These are phyloP conservation scores for Flaveria linearis DNA, from an alignment of 129 eudicot species.

Conservation along the genomic window DNA sequence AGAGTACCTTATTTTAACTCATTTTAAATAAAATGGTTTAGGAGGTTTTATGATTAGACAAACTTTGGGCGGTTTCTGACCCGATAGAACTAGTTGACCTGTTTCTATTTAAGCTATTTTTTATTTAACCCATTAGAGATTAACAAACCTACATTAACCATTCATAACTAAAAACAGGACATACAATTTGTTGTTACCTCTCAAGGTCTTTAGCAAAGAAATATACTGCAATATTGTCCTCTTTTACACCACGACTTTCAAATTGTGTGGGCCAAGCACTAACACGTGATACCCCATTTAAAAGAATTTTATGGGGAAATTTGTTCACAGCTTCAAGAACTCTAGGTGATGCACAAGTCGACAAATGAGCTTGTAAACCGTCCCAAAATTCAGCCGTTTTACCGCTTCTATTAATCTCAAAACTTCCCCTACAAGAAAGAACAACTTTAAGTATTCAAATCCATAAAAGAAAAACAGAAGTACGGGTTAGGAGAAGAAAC, in stretches of 20 bases:
- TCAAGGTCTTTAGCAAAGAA: constrained; percentile 85
- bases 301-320: constrained; percentile 47
- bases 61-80: neutral
- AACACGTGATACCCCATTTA: constrained; percentile 73
- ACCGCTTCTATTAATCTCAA: constrained; percentile 73
- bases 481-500: constrained; percentile 15
- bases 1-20: neutral
- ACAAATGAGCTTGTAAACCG: constrained; percentile 93
- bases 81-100: neutral
- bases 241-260: constrained; percentile 61
- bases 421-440: constrained; percentile 64
- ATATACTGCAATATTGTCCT: constrained; percentile 74
- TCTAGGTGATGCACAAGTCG: constrained; percentile 71
- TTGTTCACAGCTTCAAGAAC: constrained; percentile 64
- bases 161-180: neutral
- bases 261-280: constrained; percentile 90
- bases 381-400: constrained; percentile 50
- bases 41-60: neutral
- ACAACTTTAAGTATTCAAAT: constrained; percentile 16
- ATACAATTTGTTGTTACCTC: constrained; percentile 46
- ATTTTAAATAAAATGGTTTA: neutral
- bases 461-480: neutral
- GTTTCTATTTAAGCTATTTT: neutral
- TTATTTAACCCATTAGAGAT: neutral
- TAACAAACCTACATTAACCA: neutral